Evolutionary conservation across 257 asterid genomes (phyloP).

Genomic region (Solanum sejunctum): DNA sequence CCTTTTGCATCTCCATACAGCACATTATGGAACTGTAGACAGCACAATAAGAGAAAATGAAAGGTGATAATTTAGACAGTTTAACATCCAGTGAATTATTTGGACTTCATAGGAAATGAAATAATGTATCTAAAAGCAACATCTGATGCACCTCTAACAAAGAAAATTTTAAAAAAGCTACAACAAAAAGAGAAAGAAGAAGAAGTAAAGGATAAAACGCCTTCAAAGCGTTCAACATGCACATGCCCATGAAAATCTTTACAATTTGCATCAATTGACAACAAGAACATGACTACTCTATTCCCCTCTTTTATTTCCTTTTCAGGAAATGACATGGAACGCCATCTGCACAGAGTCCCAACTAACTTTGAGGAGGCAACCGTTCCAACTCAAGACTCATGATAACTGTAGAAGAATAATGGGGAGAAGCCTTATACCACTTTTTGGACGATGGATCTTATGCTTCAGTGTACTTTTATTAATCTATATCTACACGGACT

Average conservation of each 20-base stretch:
- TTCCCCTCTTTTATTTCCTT: background rate
- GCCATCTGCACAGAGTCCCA: background rate
- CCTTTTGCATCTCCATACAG: conserved; percentile 63
- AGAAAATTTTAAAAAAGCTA: background rate
- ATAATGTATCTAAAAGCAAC: background rate
- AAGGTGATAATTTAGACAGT: background rate
- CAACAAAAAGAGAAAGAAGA: background rate
- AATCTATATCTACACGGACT: background rate
- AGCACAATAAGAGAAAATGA: background rate
- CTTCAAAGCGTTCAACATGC: background rate
- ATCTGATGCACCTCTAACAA: background rate
- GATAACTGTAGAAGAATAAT: background rate
- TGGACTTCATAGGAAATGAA: background rate
- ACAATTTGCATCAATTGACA: background rate
- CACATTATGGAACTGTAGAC: conserved; percentile 50
- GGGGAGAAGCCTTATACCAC: background rate
- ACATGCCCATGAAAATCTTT: background rate
- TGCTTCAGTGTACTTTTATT: background rate
- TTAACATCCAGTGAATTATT: background rate
- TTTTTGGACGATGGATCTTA: background rate
- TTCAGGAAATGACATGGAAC: background rate
- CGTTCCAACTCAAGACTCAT: background rate
- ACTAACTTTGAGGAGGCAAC: background rate
- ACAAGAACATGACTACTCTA: background rate
- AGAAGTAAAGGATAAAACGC: background rate